Evolutionary conservation across 306 rosid genomes (phyloP).

Genomic region (Gleditsia sinensis): DNA sequence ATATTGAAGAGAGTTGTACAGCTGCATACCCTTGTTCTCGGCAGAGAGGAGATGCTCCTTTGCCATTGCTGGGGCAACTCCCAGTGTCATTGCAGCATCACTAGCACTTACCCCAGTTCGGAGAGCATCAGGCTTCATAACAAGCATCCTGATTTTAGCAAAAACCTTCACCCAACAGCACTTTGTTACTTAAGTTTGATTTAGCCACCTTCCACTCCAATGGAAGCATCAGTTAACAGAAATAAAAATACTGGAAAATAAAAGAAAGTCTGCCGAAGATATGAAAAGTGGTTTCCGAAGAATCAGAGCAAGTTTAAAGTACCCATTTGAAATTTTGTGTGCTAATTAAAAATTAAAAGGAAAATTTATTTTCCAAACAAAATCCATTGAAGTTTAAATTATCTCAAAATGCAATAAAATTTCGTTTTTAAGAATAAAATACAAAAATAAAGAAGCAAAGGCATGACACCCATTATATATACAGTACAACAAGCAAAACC

Average conservation of each 20-base stretch:
- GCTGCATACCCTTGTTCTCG: conserved; percentile 77
- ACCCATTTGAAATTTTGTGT: too few relatives aligned
- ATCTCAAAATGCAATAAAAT: too few relatives aligned
- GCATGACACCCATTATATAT: too few relatives aligned
- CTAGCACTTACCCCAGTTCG: conserved; percentile 85
- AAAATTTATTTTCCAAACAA: too few relatives aligned
- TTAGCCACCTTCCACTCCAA: conserved; percentile 29
- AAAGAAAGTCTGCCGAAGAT: neutral
- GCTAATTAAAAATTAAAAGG: too few relatives aligned
- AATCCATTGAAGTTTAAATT: too few relatives aligned
- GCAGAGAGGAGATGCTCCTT: conserved; percentile 96
- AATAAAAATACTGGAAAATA: conserved; percentile 17
- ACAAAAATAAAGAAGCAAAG: too few relatives aligned
- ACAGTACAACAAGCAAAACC: too few relatives aligned
- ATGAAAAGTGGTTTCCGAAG: neutral
- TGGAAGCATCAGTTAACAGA: conserved; percentile 2
- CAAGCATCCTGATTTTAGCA: conserved; percentile 71
- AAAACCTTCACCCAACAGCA: conserved; percentile 61
- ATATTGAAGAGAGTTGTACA: conserved; percentile 24
- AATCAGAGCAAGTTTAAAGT: too few relatives aligned
- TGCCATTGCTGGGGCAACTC: conserved; percentile 97
- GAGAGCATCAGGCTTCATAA: conserved; percentile 77
- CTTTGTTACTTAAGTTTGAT: conserved; percentile 20
- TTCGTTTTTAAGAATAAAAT: too few relatives aligned
- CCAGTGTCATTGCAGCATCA: conserved; percentile 91